Evolutionary conservation across 805 yeast genomes (phyloP), one percentile per base, ranked within the genome.

Genomic region (Saccharomycopsis sp.): DNA sequence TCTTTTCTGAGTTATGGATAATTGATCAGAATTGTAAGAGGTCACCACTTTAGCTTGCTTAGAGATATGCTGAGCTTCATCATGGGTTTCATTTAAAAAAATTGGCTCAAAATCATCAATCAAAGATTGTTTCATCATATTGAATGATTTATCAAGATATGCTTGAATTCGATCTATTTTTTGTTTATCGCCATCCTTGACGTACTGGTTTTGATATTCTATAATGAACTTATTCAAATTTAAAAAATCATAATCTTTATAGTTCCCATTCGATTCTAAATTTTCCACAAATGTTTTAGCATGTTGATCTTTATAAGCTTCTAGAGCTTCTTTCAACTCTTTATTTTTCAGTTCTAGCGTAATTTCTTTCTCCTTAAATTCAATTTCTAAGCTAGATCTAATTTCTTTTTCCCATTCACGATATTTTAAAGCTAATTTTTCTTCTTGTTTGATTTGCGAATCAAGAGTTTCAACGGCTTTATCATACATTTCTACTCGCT

Each of bases 401-500:
- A 45, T 15, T 34, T 36, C 21, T 18, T 20, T 15, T 21, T 42
- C 42, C 30, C 32, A 19, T 21, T 42, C 21, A 21, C 21, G 21
- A 15, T 39, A 31, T 21, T 25, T 15, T n/a, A 13, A 23, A 8
- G 19, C 25, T 14, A 29, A 15, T 12, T 31, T 36, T 21, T 42
- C 41, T 30, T 42, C 45, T 26, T 42, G 29, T 13, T 20, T 20
- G 14, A 45, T 33, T 32, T 41, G 31, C 13, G 35, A 37, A 35
- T 45, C 49, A 14, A 29, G 15, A 9, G 49, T 45, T 29, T 45
- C 37, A 2, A 45, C 37, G 5, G 38, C 34, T 21, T 45, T 45
- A 8, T 45, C 49, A 28, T 45, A 45, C 28, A 29, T 41, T 6
- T 36, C 25, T n/a, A n/a, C n/a, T n/a, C n/a, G n/a, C n/a, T n/a